Conservation (phyloP, 495 filamentous ascomycete species). For the Penicillium coprophilum region DNA sequence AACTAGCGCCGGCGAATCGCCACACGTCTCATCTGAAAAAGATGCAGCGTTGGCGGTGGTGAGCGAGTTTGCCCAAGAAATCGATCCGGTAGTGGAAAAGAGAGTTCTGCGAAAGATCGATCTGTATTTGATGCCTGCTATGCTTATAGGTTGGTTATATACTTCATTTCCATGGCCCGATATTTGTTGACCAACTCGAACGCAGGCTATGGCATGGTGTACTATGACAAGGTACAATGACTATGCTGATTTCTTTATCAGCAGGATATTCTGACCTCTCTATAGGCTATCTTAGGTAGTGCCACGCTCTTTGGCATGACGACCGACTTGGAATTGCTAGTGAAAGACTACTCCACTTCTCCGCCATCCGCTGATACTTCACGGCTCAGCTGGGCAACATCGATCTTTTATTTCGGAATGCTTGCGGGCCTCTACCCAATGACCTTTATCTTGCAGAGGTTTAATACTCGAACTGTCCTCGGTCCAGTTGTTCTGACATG, state of each 20-base stretch:
- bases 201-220: conserved; percentile 67
- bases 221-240: conserved; percentile 67
- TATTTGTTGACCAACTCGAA: background rate
- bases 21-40: conserved; percentile 34
- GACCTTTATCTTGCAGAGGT: conserved; percentile 66
- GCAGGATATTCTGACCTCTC: conserved; percentile 2
- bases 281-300: conserved; percentile 67
- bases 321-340: conserved; percentile 56
- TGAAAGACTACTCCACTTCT: conserved; percentile 51
- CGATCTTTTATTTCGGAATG: conserved; percentile 79
- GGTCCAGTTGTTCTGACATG: conserved; percentile 64
- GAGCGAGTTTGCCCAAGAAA: conserved; percentile 48
- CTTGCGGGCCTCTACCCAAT: conserved; percentile 71
- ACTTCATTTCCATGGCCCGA: background rate
- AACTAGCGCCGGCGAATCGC: conserved; percentile 14
- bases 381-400: conserved; percentile 71
- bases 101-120: conserved; percentile 72
- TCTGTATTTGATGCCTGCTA: conserved; percentile 65
- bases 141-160: conserved; percentile 56
- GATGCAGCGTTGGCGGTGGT: conserved; percentile 50
- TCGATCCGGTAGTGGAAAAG: conserved; percentile 52
- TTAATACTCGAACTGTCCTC: conserved; percentile 60
- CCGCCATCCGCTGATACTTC: conserved; percentile 59
- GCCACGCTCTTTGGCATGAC: conserved; percentile 76
- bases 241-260: background rate